Conservation (phyloP, 2,329 filamentous ascomycete species). For the Cordyceps pruinosa region DNA sequence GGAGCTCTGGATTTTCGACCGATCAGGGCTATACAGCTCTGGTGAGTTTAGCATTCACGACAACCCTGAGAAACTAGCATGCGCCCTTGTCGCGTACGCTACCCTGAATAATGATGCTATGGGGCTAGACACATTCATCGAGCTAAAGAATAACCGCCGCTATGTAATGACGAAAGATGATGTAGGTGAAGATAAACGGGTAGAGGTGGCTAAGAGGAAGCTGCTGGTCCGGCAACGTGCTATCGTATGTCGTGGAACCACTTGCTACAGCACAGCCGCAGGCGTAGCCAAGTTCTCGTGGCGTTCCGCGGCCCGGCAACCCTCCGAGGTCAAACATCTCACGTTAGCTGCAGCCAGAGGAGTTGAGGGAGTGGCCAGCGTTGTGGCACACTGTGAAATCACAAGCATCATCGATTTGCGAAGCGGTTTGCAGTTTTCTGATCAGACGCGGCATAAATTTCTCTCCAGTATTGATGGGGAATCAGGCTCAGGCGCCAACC, state of each 20-base stretch:
- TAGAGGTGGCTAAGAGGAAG: constrained; percentile 11
- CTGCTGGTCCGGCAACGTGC: constrained; percentile 13
- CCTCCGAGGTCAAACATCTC: constrained; percentile 4
- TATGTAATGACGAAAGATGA: background rate
- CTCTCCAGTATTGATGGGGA: too few species aligned
- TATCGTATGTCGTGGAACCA: constrained; percentile 17
- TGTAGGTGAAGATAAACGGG: background rate
- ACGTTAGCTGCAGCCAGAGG: background rate
- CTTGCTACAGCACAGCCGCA: constrained; percentile 12
- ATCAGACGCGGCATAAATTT: too few species aligned
- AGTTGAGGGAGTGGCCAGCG: constrained; percentile 9
- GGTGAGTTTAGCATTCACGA: constrained; percentile 15
- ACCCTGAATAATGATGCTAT: constrained; percentile 16
- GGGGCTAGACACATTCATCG: constrained; percentile 13
- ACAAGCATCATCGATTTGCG: too few species aligned
- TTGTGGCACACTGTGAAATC: background rate
- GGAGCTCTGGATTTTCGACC: constrained; percentile 13
- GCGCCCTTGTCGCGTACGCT: constrained; percentile 15
- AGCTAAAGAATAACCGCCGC: background rate
- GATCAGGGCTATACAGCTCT: constrained; percentile 14
- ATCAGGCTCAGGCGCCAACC: too few species aligned
- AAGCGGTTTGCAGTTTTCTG: too few species aligned
- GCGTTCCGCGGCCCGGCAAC: background rate
- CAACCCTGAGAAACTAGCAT: constrained; percentile 6
- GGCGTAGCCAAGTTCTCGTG: constrained; percentile 12